Evolutionary conservation across 257 asterid genomes (phyloP).

Genomic region (Cruciata laevipes): DNA sequence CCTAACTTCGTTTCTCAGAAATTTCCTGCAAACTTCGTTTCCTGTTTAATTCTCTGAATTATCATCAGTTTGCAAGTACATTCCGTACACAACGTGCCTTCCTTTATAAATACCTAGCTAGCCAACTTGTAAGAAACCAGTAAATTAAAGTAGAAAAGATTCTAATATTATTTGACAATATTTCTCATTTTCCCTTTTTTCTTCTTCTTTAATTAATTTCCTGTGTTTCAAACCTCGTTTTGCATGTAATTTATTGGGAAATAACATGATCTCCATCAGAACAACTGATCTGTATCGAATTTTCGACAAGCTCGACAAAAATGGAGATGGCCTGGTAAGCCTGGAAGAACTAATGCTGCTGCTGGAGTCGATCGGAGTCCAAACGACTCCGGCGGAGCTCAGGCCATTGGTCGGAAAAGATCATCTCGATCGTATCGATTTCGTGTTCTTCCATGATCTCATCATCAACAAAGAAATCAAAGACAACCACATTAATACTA

Average conservation of each 20-base stretch:
- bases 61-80: not conserved
- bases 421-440: conserved; percentile 4
- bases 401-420: not conserved
- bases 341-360: conserved; percentile 4
- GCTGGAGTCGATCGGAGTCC: not conserved
- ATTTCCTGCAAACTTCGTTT: not conserved
- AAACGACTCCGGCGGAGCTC: not conserved
- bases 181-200: not conserved
- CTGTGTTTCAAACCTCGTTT: not conserved
- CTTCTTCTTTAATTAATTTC: not conserved
- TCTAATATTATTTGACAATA: no score
- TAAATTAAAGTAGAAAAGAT: no score
- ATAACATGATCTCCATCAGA: not conserved
- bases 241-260: not conserved
- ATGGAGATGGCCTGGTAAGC: conserved; percentile 6
- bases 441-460: conserved; percentile 3
- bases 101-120: not conserved
- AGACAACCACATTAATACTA: not conserved
- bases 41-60: no score
- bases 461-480: not conserved
- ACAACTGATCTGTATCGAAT: not conserved
- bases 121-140: not conserved
- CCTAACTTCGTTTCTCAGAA: not conserved
- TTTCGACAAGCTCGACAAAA: conserved; percentile 6
- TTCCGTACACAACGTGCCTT: not conserved